Percentiles rank a stretch among this genome's conserved stretches.
Evolutionary conservation across 139 green algal genomes (phyloP).

Genomic region (Chlamydomonas schloesseri): DNA sequence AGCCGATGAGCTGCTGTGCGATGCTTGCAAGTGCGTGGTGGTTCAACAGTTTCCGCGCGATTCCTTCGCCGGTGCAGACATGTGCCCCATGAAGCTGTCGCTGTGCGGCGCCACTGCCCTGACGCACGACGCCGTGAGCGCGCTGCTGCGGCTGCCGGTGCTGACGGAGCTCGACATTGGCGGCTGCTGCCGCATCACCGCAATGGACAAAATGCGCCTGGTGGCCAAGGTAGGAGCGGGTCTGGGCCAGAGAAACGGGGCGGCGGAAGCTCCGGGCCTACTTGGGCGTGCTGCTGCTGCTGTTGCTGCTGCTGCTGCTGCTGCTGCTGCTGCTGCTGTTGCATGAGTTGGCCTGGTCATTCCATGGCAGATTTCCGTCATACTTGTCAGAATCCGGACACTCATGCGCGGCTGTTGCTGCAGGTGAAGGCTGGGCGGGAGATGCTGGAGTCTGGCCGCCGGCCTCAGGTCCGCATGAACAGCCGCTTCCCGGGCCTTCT

Average conservation of each 20-base stretch:
- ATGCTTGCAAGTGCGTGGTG: no score
- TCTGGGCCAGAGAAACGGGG: constrained; percentile 34
- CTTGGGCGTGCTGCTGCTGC: no score
- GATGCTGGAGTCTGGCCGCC: constrained; percentile 57
- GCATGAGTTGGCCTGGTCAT: no score
- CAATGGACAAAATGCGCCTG: constrained; percentile 85
- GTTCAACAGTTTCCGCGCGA: no score
- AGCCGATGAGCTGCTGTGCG: no score
- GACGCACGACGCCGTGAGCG: constrained; percentile 76
- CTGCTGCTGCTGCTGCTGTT: neutral
- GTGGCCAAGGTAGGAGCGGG: constrained; percentile 80
- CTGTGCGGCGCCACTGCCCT: constrained; percentile 76
- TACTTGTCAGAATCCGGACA: no score
- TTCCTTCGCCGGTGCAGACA: constrained; percentile 23
- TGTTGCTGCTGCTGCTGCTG: neutral
- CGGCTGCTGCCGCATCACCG: constrained; percentile 72
- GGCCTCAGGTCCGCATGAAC: constrained; percentile 46
- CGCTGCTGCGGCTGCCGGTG: constrained; percentile 81
- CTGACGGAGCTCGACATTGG: constrained; percentile 77
- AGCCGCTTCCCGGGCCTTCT: constrained; percentile 59
- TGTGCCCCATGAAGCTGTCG: constrained; percentile 74
- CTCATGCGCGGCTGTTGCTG: no score
- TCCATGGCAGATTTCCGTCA: no score
- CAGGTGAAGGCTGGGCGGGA: constrained; percentile 52
- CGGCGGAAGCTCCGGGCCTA: neutral